Conservation (phyloP, 2,329 filamentous ascomycete species). For the Trichoderma citrinoviride region DNA sequence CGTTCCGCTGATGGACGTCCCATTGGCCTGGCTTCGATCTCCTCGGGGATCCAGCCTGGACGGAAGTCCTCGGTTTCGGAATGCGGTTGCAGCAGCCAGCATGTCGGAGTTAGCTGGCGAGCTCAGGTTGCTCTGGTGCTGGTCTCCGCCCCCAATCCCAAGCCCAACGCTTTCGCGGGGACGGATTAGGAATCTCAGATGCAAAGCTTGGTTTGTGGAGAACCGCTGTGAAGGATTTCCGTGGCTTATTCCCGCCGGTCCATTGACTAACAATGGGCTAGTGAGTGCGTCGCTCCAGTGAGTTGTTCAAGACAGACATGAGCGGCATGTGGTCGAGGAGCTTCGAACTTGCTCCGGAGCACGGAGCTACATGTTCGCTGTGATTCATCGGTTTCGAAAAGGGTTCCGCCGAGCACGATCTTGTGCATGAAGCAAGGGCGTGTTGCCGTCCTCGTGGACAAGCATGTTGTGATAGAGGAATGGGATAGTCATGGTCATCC, state of each 20-base stretch:
- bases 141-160: not conserved
- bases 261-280: not conserved
- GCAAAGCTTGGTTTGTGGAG: slow-evolving; percentile 9
- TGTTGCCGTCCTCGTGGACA: not conserved
- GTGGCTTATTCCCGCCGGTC: slow-evolving; percentile 15
- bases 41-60: not conserved
- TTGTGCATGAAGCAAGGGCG: not conserved
- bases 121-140: not conserved
- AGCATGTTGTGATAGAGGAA: not conserved
- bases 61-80: slow-evolving; percentile 3
- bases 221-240: not conserved
- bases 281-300: not conserved
- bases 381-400: not conserved
- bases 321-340: too few species aligned
- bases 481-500: not conserved
- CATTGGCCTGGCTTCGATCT: not conserved
- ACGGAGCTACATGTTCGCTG: too few species aligned
- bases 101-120: not conserved
- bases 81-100: not conserved
- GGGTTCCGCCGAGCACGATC: not conserved
- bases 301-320: not conserved
- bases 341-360: too few species aligned
- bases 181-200: slow-evolving; percentile 10
- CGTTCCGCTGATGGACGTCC: not conserved
- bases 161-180: not conserved